phyloP scores from a whole-genome alignment of 2,329 filamentous ascomycete genomes.

The Herpotrichia juniperi region DNA sequence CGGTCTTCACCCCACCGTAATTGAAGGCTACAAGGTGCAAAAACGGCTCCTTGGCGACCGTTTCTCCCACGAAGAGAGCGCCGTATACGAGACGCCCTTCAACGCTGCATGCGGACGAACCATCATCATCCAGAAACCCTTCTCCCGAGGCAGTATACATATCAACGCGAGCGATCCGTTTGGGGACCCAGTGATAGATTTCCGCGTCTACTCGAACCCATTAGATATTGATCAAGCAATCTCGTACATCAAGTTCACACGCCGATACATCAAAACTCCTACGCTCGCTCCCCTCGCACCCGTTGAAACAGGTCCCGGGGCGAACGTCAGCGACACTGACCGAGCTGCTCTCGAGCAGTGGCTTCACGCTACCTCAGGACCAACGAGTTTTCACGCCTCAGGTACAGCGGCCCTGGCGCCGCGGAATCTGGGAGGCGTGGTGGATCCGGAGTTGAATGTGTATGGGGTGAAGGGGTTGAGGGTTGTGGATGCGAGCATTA shows the following conservation, averaged over 20 bases:
- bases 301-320: conserved; percentile 20
- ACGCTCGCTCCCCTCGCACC: conserved; percentile 17
- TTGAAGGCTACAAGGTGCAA: conserved; percentile 19
- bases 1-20: not conserved
- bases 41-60: conserved; percentile 20
- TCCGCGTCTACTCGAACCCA: conserved; percentile 36
- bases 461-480: too few relatives aligned
- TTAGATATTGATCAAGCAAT: conserved; percentile 34
- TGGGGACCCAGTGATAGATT: conserved; percentile 34
- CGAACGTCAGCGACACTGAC: conserved; percentile 18
- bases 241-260: conserved; percentile 30
- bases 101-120: conserved; percentile 8
- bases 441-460: too few relatives aligned
- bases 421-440: conserved; percentile 26
- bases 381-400: conserved; percentile 22
- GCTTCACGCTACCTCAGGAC: conserved; percentile 1
- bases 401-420: conserved; percentile 28
- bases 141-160: conserved; percentile 37
- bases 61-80: conserved; percentile 17
- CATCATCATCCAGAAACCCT: conserved; percentile 30
- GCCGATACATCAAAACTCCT: conserved; percentile 18
- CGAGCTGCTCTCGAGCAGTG: not conserved
- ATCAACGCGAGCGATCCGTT: conserved; percentile 35
- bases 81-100: conserved; percentile 26
- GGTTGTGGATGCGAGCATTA: too few relatives aligned